These are phyloP conservation scores for Thinopyrum elongatum DNA, from an alignment of 176 grass and related monocot species.

Conservation along the genomic window DNA sequence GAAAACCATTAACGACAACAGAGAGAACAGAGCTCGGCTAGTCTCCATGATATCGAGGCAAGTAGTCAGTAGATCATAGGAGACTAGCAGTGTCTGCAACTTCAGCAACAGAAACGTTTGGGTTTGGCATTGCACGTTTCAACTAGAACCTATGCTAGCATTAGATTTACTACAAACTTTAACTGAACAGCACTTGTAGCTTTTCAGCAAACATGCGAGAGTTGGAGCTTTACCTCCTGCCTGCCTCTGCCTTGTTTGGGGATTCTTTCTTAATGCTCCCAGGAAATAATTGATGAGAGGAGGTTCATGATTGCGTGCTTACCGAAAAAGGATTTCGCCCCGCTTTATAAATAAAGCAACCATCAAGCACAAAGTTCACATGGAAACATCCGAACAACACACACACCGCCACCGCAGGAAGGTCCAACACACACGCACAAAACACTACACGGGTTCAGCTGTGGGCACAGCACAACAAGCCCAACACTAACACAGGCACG, in stretches of 20 bases:
- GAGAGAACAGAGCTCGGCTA: background rate
- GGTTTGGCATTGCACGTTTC: background rate
- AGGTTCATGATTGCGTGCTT: background rate
- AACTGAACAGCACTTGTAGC: background rate
- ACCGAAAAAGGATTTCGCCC: slow-evolving; percentile 30
- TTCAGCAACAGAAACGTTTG: background rate
- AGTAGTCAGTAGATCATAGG: background rate
- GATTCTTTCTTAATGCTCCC: background rate
- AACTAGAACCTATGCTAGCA: background rate
- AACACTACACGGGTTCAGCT: no score
- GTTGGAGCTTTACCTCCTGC: slow-evolving; percentile 24
- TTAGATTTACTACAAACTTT: background rate
- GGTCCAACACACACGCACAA: no score
- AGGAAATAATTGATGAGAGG: background rate
- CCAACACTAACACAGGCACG: no score
- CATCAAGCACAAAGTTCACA: no score
- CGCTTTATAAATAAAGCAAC: no score
- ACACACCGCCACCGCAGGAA: no score
- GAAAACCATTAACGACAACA: slow-evolving; percentile 23
- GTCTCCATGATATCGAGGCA: background rate
- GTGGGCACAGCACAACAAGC: no score
- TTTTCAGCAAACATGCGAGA: slow-evolving; percentile 17
- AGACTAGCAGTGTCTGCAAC: background rate
- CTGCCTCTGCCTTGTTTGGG: background rate
- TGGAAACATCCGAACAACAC: no score